These are phyloP conservation scores for Ceratonia siliqua DNA, from an alignment of 306 rosid genomes.

Conservation along the genomic window DNA sequence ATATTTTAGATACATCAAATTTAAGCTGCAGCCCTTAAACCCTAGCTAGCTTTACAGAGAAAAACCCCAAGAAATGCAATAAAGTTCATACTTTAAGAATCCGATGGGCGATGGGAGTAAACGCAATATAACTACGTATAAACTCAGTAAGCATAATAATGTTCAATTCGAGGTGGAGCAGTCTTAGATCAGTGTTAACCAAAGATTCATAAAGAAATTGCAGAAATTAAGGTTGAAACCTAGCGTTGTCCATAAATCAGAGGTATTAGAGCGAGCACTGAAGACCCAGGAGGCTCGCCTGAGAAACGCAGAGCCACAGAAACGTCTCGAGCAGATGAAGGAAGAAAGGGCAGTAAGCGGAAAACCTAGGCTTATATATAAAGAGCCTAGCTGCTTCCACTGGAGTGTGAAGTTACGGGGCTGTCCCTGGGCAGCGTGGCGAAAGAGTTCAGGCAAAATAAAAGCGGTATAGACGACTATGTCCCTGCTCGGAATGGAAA, in stretches of 20 bases:
- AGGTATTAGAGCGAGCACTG: not conserved
- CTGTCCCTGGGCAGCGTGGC: not conserved
- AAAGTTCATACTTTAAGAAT: not conserved
- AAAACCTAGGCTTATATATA: conserved; percentile 32
- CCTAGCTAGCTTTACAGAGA: conserved; percentile 38
- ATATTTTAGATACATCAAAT: not conserved
- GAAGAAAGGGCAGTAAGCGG: not conserved
- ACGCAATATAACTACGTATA: not conserved
- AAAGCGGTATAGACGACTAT: no score
- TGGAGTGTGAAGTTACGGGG: conserved; percentile 26
- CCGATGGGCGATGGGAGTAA: not conserved
- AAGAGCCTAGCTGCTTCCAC: conserved; percentile 20
- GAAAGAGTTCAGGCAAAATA: not conserved
- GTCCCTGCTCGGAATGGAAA: no score
- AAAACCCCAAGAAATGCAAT: not conserved
- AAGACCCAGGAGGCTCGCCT: conserved; percentile 51
- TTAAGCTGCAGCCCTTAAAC: conserved; percentile 46
- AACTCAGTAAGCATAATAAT: not conserved
- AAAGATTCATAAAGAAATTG: not conserved
- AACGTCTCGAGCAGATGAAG: conserved; percentile 27
- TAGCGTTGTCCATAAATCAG: not conserved
- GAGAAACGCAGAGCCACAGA: conserved; percentile 53
- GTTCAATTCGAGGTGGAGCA: not conserved
- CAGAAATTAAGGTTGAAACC: not conserved
- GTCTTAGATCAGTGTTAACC: not conserved